Evolutionary conservation across 2,329 filamentous ascomycete species (phyloP), one percentile per base, ranked within the genome.

Genomic region (Chrysoporthe austroafricana): DNA sequence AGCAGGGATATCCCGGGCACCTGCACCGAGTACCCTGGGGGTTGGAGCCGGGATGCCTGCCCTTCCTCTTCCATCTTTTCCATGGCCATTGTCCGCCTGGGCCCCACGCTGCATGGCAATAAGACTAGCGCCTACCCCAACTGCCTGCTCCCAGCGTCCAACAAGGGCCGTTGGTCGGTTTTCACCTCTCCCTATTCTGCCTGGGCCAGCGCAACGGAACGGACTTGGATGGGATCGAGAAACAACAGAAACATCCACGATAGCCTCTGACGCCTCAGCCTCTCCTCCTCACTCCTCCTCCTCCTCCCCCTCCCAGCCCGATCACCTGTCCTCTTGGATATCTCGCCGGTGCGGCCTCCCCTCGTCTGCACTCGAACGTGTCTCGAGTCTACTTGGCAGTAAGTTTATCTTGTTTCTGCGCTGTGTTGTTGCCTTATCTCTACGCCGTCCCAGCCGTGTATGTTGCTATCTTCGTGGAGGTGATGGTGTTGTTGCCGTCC

Each of bases 81-180:
- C 36, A 8, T 60, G 39, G 18, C 39, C 39, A 26, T 32, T 60
- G 57, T 60, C 57, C 11, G 39, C n/a, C 39, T 42, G 42, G 36
- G 34, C 59, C 64, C 61, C 48, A 62, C 54, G 59, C 64, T 69
- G 50, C 64, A 60, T 66, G 62, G 64, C 63, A 66, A 69, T 69
- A 69, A 69, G 67, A 69, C 67, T 69, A 69, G 67, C 67, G 67
- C 67, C 67, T 60, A 61, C 64, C 57, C 63, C 67, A 66, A 59
- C 54, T 58, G 64, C 58, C 54, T 52, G 57, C 57, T 26, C 39
- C 57, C 36, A 39, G 42, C 36, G 57, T 26, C 57, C 43, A 52
- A 66, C 50, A 61, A 39, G 63, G 46, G 63, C 32, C 43, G 32
- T 39, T 60, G 57, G 57, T 56, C 48, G 42, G 63, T 52, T 60